These are phyloP conservation scores for Psilocybe cyanescens DNA, from an alignment of 768 basidiomycete species.

Conservation along the genomic window DNA sequence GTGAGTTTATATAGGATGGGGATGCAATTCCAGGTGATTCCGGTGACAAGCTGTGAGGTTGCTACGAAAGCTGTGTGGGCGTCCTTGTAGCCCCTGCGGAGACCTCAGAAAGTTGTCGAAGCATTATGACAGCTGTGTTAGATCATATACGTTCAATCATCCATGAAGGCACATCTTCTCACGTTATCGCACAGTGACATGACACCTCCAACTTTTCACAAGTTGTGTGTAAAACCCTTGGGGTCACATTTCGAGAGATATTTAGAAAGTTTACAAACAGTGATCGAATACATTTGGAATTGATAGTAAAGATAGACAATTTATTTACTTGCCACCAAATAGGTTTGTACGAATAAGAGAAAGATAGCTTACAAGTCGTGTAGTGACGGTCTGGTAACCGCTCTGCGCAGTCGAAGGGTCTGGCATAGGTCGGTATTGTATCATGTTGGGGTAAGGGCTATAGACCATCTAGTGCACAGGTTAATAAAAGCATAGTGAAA, in stretches of 20 bases:
- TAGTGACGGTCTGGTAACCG: neutral
- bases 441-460: conserved; percentile 55
- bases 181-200: neutral
- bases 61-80: conserved; percentile 9
- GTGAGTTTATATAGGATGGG: neutral
- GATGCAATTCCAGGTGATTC: too few relatives aligned
- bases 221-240: too few relatives aligned
- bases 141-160: neutral
- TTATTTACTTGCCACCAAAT: neutral
- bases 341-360: neutral
- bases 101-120: conserved; percentile 10
- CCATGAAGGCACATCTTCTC: neutral
- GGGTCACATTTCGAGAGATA: too few relatives aligned
- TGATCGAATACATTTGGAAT: neutral
- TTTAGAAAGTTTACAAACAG: neutral
- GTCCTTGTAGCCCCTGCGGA: conserved; percentile 1
- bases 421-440: conserved; percentile 42
- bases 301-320: neutral
- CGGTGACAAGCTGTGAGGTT: neutral
- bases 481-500: neutral
- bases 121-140: conserved; percentile 1
- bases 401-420: neutral
- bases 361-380: neutral
- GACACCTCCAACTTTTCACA: too few relatives aligned
- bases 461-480: conserved; percentile 48